Evolutionary conservation across 2,329 filamentous ascomycete species (phyloP), one percentile per base, ranked within the genome.

Genomic region (Colletotrichum sp.): DNA sequence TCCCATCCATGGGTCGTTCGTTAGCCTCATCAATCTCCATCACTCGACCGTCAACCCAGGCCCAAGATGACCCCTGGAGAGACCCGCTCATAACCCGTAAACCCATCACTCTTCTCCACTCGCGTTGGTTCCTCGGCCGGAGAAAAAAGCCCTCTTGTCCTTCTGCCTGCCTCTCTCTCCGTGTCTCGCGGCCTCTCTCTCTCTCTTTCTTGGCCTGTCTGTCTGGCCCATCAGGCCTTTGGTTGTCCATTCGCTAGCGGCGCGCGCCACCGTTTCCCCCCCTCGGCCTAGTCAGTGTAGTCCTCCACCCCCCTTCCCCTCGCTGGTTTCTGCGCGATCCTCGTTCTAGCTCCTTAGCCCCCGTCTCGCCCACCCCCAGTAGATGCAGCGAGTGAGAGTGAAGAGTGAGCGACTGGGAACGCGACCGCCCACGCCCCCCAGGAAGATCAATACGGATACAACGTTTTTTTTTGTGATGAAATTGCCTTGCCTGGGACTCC

Each of bases 181-280:
- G 55, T 62, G 10, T 71, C 21, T 28, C 21, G 21, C n/a, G 36
- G 16, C 36, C 64, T 18, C 15, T 39, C 30, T 63, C 60, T 32
- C 18, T 49, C 39, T 49, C 12, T 49, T 18, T 49, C 9, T n/a
- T n/a, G n/a, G n/a, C n/a, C n/a, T n/a, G n/a, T n/a, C 18, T n/a
- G 9, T 49, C 18, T 12, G 18, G 57, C 13, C 57, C 26, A 49
- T 36, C 30, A 24, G 62, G 30, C 30, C 55, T 59, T 59, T 66
- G 57, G 49, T 72, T 24, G 71, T 32, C 65, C 44, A 63, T 72
- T 68, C 59, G 34, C 73, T 63, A 76, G 73, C 70, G 73, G 64
- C 73, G 63, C 21, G 70, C 73, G 73, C 73, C 73, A 76, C 73
- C 66, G 39, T 68, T 73, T 64, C 34, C 73, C 70, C 70, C 13